Evolutionary conservation across 352 stramenopile genomes (phyloP), one percentile per base, ranked within the genome.

Genomic region (Phytophthora cactorum): DNA sequence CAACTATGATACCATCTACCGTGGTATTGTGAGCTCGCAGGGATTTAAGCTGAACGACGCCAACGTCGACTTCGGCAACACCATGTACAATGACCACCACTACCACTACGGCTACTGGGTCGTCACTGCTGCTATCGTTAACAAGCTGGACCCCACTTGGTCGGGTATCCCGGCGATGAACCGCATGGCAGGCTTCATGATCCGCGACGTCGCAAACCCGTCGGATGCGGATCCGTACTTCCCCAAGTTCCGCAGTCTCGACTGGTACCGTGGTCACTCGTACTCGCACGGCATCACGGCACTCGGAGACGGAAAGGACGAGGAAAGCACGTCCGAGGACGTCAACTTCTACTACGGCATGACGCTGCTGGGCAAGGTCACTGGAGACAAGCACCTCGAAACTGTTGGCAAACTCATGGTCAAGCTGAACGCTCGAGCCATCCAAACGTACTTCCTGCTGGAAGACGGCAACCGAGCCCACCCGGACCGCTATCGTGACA

Each of bases 31-130:
- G 47, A 84, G 78, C 68, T 75, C 69, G 11, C 68, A 86, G 52
- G 78, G 76, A 8, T 86, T 86, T 63, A 71, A 49, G 14, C 63
- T 70, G 0, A 58, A 80, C 15, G 64, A 84, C 51, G 22, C 67
- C 41, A 79, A 81, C 55, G 73, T 77, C 12, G 78, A 86, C 57
- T 86, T 86, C 49, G 78, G 78, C 43, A 84, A 84, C 71, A 71
- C 76, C 59, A 78, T 84, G 73, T 84, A 84, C 73, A 84, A 84
- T 56, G 77, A 84, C 56, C 77, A 84, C 59, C 77, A 84, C 55
- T 84, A 76, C 55, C 77, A 84, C 47, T 84, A 80, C 59, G 77
- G 77, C 57, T 84, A 84, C 72, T 84, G 53, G 53, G 59, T 84
- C 2, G 62, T 74, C 49, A 75, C 74, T 3, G 70, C 66, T 31